phyloP scores from a whole-genome alignment of 495 filamentous ascomycete species.

The Trichocladium uniseriatum region DNA sequence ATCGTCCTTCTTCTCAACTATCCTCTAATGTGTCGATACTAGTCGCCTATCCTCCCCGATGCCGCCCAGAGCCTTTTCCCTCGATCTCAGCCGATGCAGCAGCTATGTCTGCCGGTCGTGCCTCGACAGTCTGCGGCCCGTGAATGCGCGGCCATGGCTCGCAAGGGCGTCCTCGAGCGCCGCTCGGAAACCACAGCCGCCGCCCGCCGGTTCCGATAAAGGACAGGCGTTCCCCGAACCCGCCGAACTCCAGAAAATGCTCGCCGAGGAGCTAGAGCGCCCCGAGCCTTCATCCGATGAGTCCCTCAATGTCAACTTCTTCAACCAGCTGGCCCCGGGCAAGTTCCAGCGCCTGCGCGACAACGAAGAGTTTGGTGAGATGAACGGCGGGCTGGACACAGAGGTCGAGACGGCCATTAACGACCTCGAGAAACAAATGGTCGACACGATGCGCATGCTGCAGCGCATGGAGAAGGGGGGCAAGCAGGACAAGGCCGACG shows the following conservation, averaged over 20 bases:
- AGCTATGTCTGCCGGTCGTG: constrained; percentile 31
- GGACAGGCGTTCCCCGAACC: constrained; percentile 1
- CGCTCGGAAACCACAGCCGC: constrained; percentile 5
- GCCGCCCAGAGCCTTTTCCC: constrained; percentile 23
- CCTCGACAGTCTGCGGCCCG: constrained; percentile 17
- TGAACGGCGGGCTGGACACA: constrained; percentile 35
- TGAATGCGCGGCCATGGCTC: constrained; percentile 16
- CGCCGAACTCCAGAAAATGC: constrained; percentile 2
- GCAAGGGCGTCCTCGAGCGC: constrained; percentile 14
- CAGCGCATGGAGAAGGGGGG: constrained; percentile 30
- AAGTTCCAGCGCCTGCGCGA: constrained; percentile 23
- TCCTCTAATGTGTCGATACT: not conserved
- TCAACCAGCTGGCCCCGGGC: constrained; percentile 37
- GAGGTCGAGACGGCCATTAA: constrained; percentile 33
- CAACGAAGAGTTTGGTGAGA: constrained; percentile 33
- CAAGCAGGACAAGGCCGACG: constrained; percentile 28
- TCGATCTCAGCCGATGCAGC: constrained; percentile 21
- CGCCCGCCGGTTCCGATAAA: not conserved
- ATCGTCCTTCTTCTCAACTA: not conserved
- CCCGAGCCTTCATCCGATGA: not conserved
- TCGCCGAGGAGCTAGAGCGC: constrained; percentile 7
- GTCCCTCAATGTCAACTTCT: constrained; percentile 30
- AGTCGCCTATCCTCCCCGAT: constrained; percentile 5
- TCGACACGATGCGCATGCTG: constrained; percentile 29
- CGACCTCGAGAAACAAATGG: constrained; percentile 47